Evolutionary conservation across 495 filamentous ascomycete species (phyloP).

Genomic region (Neurospora sp.): DNA sequence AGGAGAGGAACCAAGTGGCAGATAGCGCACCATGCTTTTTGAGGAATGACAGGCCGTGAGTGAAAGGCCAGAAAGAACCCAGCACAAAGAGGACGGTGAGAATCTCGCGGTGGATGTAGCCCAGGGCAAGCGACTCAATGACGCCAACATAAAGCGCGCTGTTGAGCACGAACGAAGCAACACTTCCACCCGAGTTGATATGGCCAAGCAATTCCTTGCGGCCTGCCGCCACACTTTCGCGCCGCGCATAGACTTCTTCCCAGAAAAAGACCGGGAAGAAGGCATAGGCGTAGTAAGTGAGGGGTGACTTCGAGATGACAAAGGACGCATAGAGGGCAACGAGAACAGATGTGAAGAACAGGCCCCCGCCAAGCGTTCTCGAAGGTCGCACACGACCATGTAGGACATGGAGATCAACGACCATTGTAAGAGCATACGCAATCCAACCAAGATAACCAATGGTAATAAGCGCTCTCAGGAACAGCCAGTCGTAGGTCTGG

Average conservation of each 20-base stretch:
- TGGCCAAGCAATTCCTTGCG: slow-evolving; percentile 58
- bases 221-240: slow-evolving; percentile 59
- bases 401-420: slow-evolving; percentile 82
- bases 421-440: slow-evolving; percentile 83
- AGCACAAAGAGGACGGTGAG: slow-evolving; percentile 71
- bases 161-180: slow-evolving; percentile 51
- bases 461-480: slow-evolving; percentile 84
- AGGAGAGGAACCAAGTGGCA: slow-evolving; percentile 65
- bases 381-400: slow-evolving; percentile 58
- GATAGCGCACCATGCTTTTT: slow-evolving; percentile 50
- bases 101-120: slow-evolving; percentile 85
- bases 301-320: slow-evolving; percentile 64
- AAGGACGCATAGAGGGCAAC: slow-evolving; percentile 69
- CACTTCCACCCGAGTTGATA: slow-evolving; percentile 45
- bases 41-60: slow-evolving; percentile 66
- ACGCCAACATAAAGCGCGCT: slow-evolving; percentile 56
- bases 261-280: slow-evolving; percentile 91
- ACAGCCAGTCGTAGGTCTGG: slow-evolving; percentile 96
- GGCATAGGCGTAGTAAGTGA: slow-evolving; percentile 85
- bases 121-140: slow-evolving; percentile 66
- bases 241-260: slow-evolving; percentile 85
- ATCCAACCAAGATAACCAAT: slow-evolving; percentile 96
- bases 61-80: slow-evolving; percentile 66
- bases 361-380: slow-evolving; percentile 47
- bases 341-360: slow-evolving; percentile 67